Evolutionary conservation across 108 stramenopile species (phyloP), one percentile per base, ranked within the genome.

Genomic region (Poteriospumella lacustris): DNA sequence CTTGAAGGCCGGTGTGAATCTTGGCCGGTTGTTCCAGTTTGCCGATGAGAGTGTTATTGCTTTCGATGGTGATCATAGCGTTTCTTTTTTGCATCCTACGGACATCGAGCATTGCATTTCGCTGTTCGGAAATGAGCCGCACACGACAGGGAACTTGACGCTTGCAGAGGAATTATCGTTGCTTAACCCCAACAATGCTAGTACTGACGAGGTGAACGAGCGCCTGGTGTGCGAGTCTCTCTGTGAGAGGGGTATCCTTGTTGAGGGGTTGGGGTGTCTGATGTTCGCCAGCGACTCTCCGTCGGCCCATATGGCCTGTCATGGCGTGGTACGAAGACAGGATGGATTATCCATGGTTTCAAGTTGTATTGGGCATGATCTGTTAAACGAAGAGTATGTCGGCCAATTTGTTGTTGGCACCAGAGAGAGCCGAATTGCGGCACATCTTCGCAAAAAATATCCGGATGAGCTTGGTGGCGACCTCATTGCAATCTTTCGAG

Each of bases 151-250:
- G 19, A 38, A 19, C 9, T 33, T 67, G 64, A 40, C 64, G 15
- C 39, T 41, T 33, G 64, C 64, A 38, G 64, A 67, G 64, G 15
- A 67, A 19, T 12, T 67, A 9, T 67, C 64, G 31, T 19, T 67
- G 40, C 40, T 67, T 15, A 40, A 67, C 31, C 19, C 64, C 64
- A 38, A 67, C 40, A 38, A 67, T 67, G 64, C 64, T 19, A 67
- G 64, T 19, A 15, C 64, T 9, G 40, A 40, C 40, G 64, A 67
- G 40, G 64, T 67, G 64, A 67, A 67, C 64, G 64, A 67, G 64
- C 36, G 40, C 36, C 40, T 67, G 15, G 64, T 67, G 64, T 67
- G 64, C 19, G 64, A 67, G 19, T 40, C 39, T 15, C 64, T 67
- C 36, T 67, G 64, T 41, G 64, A 67, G 64, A 12, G 19, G 9